Base-by-base conservation (phyloP, 192 early-diverging fungal genomes). In the Mortierella claussenii region DNA sequence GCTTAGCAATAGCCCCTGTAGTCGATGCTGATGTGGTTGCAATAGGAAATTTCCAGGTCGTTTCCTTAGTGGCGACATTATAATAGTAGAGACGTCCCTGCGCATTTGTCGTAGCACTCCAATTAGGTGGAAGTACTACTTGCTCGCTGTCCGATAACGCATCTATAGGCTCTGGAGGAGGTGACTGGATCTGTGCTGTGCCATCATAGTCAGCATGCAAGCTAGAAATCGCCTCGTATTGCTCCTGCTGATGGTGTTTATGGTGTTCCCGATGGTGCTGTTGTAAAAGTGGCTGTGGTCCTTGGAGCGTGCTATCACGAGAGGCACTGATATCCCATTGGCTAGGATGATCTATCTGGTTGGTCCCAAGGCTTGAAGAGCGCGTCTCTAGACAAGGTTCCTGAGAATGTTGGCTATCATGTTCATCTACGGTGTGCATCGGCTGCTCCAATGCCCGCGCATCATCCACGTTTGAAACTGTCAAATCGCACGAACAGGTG, bases 51-150 rank as follows among this genome's bases (percentile, higher is more conserved):
- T 62, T 76, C 71, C 71, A 76, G 1, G 71, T 67, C 1, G 71
- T 61, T n/a, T 76, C 71, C 30, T 67, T 66, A 5, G 71, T 76
- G 12, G 67, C 2, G 9, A 67, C 45, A 45, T 76, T 76, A 26
- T 76, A 76, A 26, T 76, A 76, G 37, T 76, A 76, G 3, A 67
- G 43, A 40, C 55, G 42, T 2, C 73, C 73, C 15, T 66, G 36
- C 27, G 57, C n/a, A 46, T 76, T 76, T 26, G 73, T 76, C 30
- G 73, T 67, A 17, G 65, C 73, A 44, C 73, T 76, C 73, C 73
- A 76, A 13, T 76, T 56, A 7, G 64, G 73, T 11, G 73, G 73
- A 3, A 76, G 23, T 23, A 67, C 13, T 11, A 76, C 52, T 9
- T 67, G 58, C 1, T 66, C 63, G 27, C 21, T 20, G 27, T 66